Percentiles rank a stretch among this genome's conserved stretches.
Conservation (phyloP, 805 yeast genomes). For the Saturnispora diversa region DNA sequence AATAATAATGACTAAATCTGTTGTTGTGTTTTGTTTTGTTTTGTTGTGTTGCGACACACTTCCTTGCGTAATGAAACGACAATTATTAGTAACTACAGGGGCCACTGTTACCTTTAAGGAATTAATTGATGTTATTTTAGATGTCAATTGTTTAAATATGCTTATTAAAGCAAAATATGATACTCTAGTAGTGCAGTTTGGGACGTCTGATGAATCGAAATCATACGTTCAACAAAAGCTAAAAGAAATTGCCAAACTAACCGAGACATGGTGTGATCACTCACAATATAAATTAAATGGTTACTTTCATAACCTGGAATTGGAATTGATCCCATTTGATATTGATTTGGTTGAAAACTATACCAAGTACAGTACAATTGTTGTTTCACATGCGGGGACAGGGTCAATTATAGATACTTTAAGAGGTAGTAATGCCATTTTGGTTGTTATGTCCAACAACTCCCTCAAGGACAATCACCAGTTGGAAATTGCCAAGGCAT, state of each 20-base stretch:
- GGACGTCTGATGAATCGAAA: conserved; percentile 25
- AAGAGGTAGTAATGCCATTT: conserved; percentile 32
- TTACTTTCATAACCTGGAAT: neutral
- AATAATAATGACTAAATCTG: too few relatives aligned
- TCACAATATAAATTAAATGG: neutral
- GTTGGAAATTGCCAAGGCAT: conserved; percentile 58
- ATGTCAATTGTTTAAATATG: conserved; percentile 27
- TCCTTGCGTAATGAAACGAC: conserved; percentile 13
- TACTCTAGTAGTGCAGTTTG: conserved; percentile 52
- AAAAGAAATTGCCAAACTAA: neutral
- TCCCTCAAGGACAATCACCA: conserved; percentile 85
- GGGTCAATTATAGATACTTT: conserved; percentile 84
- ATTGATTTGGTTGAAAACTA: conserved; percentile 32
- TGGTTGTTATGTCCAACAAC: conserved; percentile 66
- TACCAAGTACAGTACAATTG: conserved; percentile 44
- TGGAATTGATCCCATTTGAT: conserved; percentile 41
- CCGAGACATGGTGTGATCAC: neutral
- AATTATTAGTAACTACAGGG: conserved; percentile 67
- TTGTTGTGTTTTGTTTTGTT: neutral
- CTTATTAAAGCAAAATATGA: conserved; percentile 34
- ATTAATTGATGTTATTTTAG: conserved; percentile 42
- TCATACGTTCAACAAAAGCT: neutral
- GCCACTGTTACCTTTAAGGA: conserved; percentile 78
- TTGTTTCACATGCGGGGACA: conserved; percentile 85
- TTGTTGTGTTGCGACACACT: neutral